Percentiles rank a stretch among this genome's conserved stretches.
Evolutionary conservation across 2,329 filamentous ascomycete genomes (phyloP).

Genomic region (Lasiodiplodia theobromae): DNA sequence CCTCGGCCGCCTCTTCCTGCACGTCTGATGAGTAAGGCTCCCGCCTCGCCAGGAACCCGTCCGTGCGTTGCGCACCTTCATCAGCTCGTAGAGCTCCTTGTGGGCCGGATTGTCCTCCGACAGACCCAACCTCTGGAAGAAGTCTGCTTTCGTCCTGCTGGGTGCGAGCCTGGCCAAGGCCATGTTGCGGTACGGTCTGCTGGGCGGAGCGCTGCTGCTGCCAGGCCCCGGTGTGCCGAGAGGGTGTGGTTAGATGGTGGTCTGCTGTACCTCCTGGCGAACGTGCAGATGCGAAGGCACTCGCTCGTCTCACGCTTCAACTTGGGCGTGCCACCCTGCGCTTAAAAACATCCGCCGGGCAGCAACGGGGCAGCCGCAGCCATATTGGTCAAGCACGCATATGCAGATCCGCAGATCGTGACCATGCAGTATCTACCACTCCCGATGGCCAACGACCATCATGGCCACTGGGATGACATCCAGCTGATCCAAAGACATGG

Average conservation of each 20-base stretch:
- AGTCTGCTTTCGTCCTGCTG: conserved; percentile 41
- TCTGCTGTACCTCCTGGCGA: conserved; percentile 17
- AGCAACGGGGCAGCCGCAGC: conserved; percentile 7
- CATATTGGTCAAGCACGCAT: conserved; percentile 24
- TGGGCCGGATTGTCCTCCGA: conserved; percentile 46
- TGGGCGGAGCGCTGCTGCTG: conserved; percentile 15
- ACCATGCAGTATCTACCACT: conserved; percentile 27
- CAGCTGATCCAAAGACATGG: conserved; percentile 30
- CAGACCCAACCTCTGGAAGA: conserved; percentile 53
- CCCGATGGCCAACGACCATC: conserved; percentile 17
- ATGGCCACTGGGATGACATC: conserved; percentile 16
- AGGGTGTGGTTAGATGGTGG: conserved; percentile 14
- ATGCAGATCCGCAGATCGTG: conserved; percentile 26
- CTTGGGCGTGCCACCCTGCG: conserved; percentile 11
- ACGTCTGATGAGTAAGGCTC: conserved; percentile 24
- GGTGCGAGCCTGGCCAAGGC: conserved; percentile 29
- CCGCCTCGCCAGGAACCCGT: neutral
- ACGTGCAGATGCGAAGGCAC: conserved; percentile 13
- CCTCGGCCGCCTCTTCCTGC: conserved; percentile 53
- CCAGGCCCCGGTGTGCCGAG: conserved; percentile 1
- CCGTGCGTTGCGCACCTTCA: conserved; percentile 48
- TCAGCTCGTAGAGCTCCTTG: conserved; percentile 49
- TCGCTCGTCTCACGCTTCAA: conserved; percentile 10
- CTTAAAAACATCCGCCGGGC: conserved; percentile 14
- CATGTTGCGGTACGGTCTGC: conserved; percentile 20